These are phyloP conservation scores for Paramecium caudatum DNA, from an alignment of 73 alveolate genomes.

Conservation along the genomic window DNA sequence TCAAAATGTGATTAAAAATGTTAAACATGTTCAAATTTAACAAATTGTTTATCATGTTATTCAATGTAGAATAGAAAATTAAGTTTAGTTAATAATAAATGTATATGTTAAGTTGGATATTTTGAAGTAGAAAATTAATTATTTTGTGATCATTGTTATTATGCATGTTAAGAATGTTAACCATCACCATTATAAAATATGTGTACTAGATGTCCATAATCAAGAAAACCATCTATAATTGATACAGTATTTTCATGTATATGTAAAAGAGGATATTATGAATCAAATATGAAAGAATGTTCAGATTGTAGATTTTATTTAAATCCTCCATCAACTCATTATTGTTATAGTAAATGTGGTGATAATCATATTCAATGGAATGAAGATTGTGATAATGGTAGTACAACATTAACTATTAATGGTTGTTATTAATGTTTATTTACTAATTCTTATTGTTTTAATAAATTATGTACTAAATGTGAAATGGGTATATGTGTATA, in stretches of 20 bases:
- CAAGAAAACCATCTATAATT: neutral
- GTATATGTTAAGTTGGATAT: constrained; percentile 22
- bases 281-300: constrained; percentile 19
- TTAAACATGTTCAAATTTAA: neutral
- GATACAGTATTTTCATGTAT: constrained; percentile 38
- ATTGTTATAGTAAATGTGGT: constrained; percentile 63
- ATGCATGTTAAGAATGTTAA: constrained; percentile 23
- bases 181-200: neutral
- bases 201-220: constrained; percentile 60
- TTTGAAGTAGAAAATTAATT: constrained; percentile 18
- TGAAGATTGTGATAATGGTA: constrained; percentile 66
- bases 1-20: constrained; percentile 10
- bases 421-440: constrained; percentile 48
- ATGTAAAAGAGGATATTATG: constrained; percentile 55
- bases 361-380: constrained; percentile 48
- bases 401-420: neutral
- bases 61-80: neutral
- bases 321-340: constrained; percentile 48
- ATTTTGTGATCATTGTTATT: neutral
- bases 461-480: constrained; percentile 18
- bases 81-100: neutral
- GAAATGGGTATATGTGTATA: neutral
- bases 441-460: constrained; percentile 48
- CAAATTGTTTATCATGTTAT: constrained; percentile 47
- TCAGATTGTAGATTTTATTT: neutral